Conservation (phyloP, 805 yeast species). For the Pichia insulana region DNA sequence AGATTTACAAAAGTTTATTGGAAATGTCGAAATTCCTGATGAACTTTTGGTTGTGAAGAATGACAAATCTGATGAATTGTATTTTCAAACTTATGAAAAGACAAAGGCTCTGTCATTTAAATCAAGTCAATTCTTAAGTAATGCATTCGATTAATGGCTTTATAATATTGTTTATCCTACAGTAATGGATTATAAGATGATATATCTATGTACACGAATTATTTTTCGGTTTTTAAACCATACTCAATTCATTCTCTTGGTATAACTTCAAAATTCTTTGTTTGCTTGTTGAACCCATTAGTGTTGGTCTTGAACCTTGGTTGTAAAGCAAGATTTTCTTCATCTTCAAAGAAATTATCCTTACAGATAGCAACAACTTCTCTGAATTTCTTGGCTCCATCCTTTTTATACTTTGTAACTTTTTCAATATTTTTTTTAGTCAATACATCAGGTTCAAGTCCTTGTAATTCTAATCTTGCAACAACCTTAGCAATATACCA, state of each 20-base stretch:
- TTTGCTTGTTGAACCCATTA: constrained; percentile 26
- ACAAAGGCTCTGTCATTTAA: constrained; percentile 58
- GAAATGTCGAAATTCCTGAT: background rate
- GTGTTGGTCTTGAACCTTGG: constrained; percentile 25
- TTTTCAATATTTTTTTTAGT: constrained; percentile 51
- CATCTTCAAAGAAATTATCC: constrained; percentile 32
- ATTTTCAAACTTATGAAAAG: constrained; percentile 62
- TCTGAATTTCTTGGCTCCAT: constrained; percentile 47
- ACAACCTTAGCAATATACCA: constrained; percentile 76
- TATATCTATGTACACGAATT: background rate
- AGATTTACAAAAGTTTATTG: constrained; percentile 8
- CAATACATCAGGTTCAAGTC: constrained; percentile 39
- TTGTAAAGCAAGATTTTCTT: constrained; percentile 8
- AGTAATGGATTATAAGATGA: no score
- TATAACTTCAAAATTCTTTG: constrained; percentile 24
- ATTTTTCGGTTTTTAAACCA: constrained; percentile 1
- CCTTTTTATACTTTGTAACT: constrained; percentile 35
- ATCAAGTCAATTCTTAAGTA: constrained; percentile 46
- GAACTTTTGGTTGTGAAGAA: background rate
- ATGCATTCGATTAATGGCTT: constrained; percentile 23
- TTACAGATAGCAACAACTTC: constrained; percentile 55
- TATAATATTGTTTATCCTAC: background rate
- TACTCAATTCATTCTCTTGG: constrained; percentile 24
- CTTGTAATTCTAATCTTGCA: constrained; percentile 68
- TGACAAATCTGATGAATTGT: constrained; percentile 13